These are phyloP conservation scores for Trichosanthes cucumerina DNA, from an alignment of 306 rosid genomes.

Conservation along the genomic window DNA sequence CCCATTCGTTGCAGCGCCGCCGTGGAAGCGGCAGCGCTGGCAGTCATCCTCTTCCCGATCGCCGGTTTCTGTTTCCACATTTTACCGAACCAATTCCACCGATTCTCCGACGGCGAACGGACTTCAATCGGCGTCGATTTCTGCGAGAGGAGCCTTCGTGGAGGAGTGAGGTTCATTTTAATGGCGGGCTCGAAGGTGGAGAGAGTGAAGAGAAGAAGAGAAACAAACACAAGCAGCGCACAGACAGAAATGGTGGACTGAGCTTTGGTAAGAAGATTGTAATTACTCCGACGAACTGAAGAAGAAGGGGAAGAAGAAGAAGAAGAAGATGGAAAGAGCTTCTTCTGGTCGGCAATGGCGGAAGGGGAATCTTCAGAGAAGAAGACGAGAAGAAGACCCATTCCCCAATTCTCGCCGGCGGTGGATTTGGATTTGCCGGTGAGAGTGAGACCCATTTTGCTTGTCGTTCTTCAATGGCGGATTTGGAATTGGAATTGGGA, in stretches of 20 bases:
- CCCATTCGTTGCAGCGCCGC: slow-evolving; percentile 72
- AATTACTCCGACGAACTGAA: slow-evolving; percentile 20
- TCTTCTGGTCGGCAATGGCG: slow-evolving; percentile 26
- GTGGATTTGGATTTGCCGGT: slow-evolving; percentile 22
- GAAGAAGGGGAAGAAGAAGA: slow-evolving; percentile 14
- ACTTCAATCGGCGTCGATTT: not conserved
- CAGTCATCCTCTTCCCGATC: not conserved
- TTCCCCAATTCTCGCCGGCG: slow-evolving; percentile 29
- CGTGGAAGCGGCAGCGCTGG: not conserved
- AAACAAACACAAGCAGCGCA: slow-evolving; percentile 50
- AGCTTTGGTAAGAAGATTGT: slow-evolving; percentile 37
- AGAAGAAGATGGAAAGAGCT: slow-evolving; percentile 10
- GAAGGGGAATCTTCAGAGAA: slow-evolving; percentile 41
- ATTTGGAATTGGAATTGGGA: not conserved
- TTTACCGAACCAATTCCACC: slow-evolving; percentile 15
- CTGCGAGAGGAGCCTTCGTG: slow-evolving; percentile 24
- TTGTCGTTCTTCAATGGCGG: not conserved
- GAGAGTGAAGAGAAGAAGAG: slow-evolving; percentile 79
- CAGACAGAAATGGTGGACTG: slow-evolving; percentile 76
- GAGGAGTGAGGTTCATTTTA: not conserved
- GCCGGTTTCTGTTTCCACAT: slow-evolving; percentile 20
- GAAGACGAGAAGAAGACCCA: slow-evolving; percentile 60
- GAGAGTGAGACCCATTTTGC: slow-evolving; percentile 18
- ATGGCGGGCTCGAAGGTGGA: slow-evolving; percentile 62
- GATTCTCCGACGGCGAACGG: not conserved